These are phyloP conservation scores for Ophiosphaerella korrae DNA, from an alignment of 2,329 filamentous ascomycete species.

Conservation along the genomic window DNA sequence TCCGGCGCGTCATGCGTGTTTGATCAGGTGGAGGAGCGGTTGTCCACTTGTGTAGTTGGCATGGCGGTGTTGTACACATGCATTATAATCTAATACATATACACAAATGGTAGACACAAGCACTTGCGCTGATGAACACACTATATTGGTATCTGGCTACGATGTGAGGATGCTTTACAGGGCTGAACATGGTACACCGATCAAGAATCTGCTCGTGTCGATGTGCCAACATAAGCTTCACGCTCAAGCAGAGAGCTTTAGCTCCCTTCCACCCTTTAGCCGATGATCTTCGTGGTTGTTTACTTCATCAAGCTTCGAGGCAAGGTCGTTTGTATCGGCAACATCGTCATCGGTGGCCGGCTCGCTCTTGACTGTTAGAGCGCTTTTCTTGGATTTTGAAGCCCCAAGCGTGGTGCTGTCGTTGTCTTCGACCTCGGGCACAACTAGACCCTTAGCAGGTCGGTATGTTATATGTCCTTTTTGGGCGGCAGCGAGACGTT, in stretches of 20 bases:
- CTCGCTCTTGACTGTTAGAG: neutral
- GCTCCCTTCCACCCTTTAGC: conserved; percentile 24
- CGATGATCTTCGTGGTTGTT: conserved; percentile 28
- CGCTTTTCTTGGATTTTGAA: neutral
- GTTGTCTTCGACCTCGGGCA: conserved; percentile 12
- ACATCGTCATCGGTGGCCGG: conserved; percentile 9
- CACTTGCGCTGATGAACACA: no score
- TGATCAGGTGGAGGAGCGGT: no score
- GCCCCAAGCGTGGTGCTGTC: neutral
- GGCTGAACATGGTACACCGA: neutral
- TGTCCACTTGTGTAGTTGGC: no score
- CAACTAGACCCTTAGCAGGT: conserved; percentile 30
- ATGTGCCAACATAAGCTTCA: neutral
- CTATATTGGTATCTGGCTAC: no score
- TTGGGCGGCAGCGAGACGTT: conserved; percentile 67
- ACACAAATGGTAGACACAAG: no score
- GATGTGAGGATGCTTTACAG: conserved; percentile 1
- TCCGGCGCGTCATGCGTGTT: no score
- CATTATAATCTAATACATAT: no score
- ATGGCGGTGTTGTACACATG: no score
- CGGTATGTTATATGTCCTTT: conserved; percentile 66
- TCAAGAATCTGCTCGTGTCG: no score
- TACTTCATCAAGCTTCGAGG: conserved; percentile 29
- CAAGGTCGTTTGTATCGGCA: conserved; percentile 23
- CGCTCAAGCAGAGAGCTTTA: conserved; percentile 22